phyloP scores from a whole-genome alignment of 192 early-diverging fungal species.

The Rhizophagus clarus region DNA sequence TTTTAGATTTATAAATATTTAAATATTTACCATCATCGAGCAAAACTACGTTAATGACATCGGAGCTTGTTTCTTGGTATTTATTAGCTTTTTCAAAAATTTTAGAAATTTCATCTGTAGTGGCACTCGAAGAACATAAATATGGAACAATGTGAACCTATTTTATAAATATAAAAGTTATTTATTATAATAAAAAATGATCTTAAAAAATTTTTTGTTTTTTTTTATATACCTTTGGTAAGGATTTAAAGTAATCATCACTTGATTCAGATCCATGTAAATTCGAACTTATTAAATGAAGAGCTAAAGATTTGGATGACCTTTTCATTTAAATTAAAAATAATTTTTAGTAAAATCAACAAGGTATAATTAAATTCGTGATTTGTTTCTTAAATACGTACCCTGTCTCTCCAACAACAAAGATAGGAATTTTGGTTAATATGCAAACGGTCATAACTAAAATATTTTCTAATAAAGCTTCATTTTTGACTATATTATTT shows the following conservation, averaged over 20 bases:
- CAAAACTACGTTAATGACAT: constrained; percentile 25
- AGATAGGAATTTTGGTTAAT: constrained; percentile 28
- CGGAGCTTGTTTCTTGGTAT: constrained; percentile 18
- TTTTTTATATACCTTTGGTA: constrained; percentile 3
- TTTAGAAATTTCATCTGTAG: constrained; percentile 23
- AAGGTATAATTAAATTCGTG: neutral
- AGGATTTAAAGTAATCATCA: constrained; percentile 23
- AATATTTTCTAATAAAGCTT: constrained; percentile 27
- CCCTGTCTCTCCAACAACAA: constrained; percentile 29
- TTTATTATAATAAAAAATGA: neutral
- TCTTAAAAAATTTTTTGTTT: neutral
- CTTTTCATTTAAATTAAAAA: neutral
- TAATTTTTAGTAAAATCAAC: too few species aligned
- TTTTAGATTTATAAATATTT: neutral
- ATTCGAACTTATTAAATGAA: constrained; percentile 24
- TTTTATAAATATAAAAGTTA: neutral
- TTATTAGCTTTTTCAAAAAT: constrained; percentile 30
- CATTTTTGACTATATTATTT: neutral
- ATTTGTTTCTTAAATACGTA: neutral
- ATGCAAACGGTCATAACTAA: constrained; percentile 30
- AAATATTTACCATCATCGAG: constrained; percentile 31
- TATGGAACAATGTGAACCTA: constrained; percentile 32
- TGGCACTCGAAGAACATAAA: constrained; percentile 23
- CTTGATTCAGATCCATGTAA: constrained; percentile 27
- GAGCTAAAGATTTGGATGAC: constrained; percentile 25